Conservation (phyloP, 768 basidiomycete genomes). For the Boletus insuetus region DNA sequence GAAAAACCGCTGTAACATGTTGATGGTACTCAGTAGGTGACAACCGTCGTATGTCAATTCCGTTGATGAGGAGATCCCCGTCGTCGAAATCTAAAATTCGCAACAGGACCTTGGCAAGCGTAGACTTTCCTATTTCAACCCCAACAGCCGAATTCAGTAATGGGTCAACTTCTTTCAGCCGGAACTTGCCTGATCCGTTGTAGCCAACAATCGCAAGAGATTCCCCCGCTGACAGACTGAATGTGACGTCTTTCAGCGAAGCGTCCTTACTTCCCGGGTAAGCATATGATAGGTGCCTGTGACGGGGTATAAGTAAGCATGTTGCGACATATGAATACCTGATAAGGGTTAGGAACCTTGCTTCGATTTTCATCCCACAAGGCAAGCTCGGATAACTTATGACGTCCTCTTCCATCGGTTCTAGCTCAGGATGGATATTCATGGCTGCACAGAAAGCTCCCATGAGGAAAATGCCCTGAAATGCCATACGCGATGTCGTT, state of each 20-base stretch:
- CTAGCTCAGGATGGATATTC: slow-evolving; percentile 63
- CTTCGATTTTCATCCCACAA: slow-evolving; percentile 68
- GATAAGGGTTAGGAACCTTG: slow-evolving; percentile 46
- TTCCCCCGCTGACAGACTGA: slow-evolving; percentile 72
- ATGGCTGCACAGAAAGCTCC: slow-evolving; percentile 81
- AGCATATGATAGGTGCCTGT: slow-evolving; percentile 64
- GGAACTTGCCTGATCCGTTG: slow-evolving; percentile 70
- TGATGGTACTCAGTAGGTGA: slow-evolving; percentile 69
- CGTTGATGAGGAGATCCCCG: slow-evolving; percentile 70
- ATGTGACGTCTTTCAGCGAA: slow-evolving; percentile 65
- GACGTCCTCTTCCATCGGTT: slow-evolving; percentile 54
- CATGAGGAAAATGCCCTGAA: slow-evolving; percentile 84
- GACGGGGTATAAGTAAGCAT: slow-evolving; percentile 17
- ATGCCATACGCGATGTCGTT: slow-evolving; percentile 68
- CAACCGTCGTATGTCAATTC: slow-evolving; percentile 60
- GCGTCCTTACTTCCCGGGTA: slow-evolving; percentile 75
- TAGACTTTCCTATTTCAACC: slow-evolving; percentile 70
- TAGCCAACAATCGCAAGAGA: slow-evolving; percentile 83
- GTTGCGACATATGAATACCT: slow-evolving; percentile 5
- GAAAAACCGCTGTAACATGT: slow-evolving; percentile 79
- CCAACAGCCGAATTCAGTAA: slow-evolving; percentile 6
- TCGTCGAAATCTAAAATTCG: slow-evolving; percentile 75
- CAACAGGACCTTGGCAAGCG: slow-evolving; percentile 76
- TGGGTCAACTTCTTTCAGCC: slow-evolving; percentile 6
- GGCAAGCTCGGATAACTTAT: slow-evolving; percentile 45